Conservation (phyloP, 2,329 filamentous ascomycete genomes). For the Teratosphaeria nubilosa region DNA sequence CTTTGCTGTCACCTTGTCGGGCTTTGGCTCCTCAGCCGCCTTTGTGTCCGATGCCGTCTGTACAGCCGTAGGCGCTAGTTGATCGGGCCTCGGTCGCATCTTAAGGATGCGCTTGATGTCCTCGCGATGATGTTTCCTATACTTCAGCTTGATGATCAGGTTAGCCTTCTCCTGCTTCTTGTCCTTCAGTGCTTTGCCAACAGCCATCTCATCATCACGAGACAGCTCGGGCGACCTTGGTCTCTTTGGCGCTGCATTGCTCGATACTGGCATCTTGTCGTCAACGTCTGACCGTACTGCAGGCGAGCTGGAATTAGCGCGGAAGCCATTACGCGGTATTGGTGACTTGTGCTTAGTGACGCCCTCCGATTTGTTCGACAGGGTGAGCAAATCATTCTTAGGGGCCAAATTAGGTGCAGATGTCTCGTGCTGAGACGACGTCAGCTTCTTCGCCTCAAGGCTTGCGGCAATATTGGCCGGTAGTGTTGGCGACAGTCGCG, state of each 20-base stretch:
- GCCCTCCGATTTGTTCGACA: conserved; percentile 8
- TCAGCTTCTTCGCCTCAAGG: conserved; percentile 30
- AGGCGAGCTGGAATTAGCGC: conserved; percentile 19
- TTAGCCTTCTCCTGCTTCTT: conserved; percentile 7
- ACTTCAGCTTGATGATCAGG: conserved; percentile 20
- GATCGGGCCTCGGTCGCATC: conserved; percentile 16
- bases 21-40: conserved; percentile 5
- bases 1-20: conserved; percentile 4
- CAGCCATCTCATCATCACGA: conserved; percentile 12
- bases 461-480: conserved; percentile 46
- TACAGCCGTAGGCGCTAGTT: conserved; percentile 2
- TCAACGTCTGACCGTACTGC: conserved; percentile 14
- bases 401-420: conserved; percentile 7
- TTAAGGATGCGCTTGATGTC: conserved; percentile 20
- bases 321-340: conserved; percentile 19
- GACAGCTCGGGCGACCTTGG: conserved; percentile 9
- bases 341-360: conserved; percentile 18
- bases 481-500: conserved; percentile 48
- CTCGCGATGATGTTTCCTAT: conserved; percentile 15
- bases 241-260: neutral
- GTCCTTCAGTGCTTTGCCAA: conserved; percentile 7
- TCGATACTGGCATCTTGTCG: conserved; percentile 6
- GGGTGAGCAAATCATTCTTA: conserved; percentile 16
- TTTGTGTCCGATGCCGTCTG: neutral
- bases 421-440: conserved; percentile 8